These are phyloP conservation scores for Capsicum chinense DNA, from an alignment of 257 asterid genomes.

Conservation along the genomic window DNA sequence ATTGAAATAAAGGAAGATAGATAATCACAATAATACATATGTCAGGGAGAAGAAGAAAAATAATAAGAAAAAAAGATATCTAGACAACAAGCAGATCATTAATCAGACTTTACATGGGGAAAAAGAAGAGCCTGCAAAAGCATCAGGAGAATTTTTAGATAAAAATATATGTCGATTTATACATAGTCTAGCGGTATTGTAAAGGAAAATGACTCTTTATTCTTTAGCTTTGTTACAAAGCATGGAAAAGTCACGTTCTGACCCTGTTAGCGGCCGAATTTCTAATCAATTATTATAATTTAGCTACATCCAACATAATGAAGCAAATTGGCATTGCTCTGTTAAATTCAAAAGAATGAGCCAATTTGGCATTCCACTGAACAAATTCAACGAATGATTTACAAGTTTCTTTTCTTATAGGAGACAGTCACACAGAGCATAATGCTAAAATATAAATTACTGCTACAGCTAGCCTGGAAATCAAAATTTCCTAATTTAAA, in stretches of 20 bases:
- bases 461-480: neutral
- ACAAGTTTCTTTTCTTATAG: neutral
- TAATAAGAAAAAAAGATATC: neutral
- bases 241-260: neutral
- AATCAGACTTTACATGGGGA: neutral
- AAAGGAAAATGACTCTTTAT: neutral
- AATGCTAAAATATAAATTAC: neutral
- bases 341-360: constrained; percentile 3
- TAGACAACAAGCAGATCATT: neutral
- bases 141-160: neutral
- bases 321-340: neutral
- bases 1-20: constrained; percentile 32
- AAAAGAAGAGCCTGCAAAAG: neutral
- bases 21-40: neutral
- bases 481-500: neutral
- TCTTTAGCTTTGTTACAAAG: neutral
- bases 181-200: neutral
- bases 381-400: neutral
- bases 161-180: neutral
- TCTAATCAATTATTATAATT: neutral
- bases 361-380: neutral
- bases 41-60: neutral
- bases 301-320: neutral
- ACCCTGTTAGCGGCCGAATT: neutral
- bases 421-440: neutral